Evolutionary conservation across 306 rosid species (phyloP), one percentile per base, ranked within the genome.

Genomic region (Vigna radiata): DNA sequence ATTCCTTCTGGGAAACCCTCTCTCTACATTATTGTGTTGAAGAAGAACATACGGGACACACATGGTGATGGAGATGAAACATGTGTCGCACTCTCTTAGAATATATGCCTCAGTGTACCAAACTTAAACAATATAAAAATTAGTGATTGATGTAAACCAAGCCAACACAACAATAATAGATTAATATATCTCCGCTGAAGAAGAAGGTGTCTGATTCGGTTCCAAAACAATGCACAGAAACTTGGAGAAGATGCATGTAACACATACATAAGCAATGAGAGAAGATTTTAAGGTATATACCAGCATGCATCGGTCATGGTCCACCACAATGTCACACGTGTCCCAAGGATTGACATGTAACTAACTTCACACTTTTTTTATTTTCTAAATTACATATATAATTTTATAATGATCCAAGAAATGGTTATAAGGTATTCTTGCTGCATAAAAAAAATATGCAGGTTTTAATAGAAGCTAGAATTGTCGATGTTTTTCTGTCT

Each of bases 1-100:
- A 79, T 33, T 62, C 83, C 66, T 59, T 61, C 81, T 67, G 54
- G 65, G 46, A 77, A 67, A 65, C 50, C 53, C 81, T 68, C 80
- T 18, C 9, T 46, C 31, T 29, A 56, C 61, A 77, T 69, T 72
- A 39, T 55, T 49, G 4, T 65, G 7, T 31, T 53, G 0, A 41
- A 2, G 46, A 41, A 41, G 46, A 17, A 31, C 48, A 27, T 25
- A 44, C 70, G 9, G 50, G n/a, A 53, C 12, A 74, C 7, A 65
- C 7, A 18, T 59, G 76, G 37, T 21, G 54, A 48, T 25, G 79
- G 53, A 49, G 70, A 59, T 21, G 72, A 82, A 82, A 80, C 86
- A 85, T 44, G 86, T 76, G 86, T 66, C 84, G 21, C 66, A 15
- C 73, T 9, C 17, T 60, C 1, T 53, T 27, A 13, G 71, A 79